These are phyloP conservation scores for Trifolium subterraneum DNA, from an alignment of 306 rosid genomes.

Conservation along the genomic window DNA sequence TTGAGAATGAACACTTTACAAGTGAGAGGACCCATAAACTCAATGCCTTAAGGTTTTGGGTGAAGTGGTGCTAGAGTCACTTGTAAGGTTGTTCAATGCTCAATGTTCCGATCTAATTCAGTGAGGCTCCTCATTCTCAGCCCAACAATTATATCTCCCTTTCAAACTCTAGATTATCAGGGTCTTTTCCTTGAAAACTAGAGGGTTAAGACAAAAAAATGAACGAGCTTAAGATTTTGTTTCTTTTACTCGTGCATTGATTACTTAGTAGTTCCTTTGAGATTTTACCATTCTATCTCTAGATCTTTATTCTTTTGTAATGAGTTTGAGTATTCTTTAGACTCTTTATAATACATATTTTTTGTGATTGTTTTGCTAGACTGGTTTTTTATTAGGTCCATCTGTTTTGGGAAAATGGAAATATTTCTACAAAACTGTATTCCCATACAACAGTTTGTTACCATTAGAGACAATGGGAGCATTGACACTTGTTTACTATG, in stretches of 20 bases:
- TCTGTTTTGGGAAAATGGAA: conserved; percentile 37
- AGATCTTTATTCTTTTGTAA: neutral
- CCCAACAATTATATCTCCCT: too few species aligned
- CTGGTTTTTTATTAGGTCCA: conserved; percentile 49
- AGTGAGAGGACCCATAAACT: too few species aligned
- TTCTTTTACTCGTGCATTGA: neutral
- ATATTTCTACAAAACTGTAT: neutral
- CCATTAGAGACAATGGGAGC: conserved; percentile 42
- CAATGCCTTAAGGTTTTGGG: too few species aligned
- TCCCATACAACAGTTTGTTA: conserved; percentile 28
- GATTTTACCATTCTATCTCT: neutral
- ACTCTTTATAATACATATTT: neutral
- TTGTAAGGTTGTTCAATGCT: too few species aligned
- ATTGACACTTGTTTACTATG: conserved; percentile 46
- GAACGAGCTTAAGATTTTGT: neutral
- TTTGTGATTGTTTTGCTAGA: conserved; percentile 30
- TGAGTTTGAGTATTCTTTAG: neutral
- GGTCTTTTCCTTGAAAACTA: too few species aligned
- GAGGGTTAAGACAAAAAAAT: too few species aligned
- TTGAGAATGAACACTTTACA: too few species aligned
- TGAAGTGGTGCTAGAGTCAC: too few species aligned
- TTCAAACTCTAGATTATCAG: too few species aligned
- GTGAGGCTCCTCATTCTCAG: too few species aligned
- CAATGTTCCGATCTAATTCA: too few species aligned
- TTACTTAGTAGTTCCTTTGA: neutral